Conservation (phyloP, 2,329 filamentous ascomycete species). For the Colletotrichum lini region DNA sequence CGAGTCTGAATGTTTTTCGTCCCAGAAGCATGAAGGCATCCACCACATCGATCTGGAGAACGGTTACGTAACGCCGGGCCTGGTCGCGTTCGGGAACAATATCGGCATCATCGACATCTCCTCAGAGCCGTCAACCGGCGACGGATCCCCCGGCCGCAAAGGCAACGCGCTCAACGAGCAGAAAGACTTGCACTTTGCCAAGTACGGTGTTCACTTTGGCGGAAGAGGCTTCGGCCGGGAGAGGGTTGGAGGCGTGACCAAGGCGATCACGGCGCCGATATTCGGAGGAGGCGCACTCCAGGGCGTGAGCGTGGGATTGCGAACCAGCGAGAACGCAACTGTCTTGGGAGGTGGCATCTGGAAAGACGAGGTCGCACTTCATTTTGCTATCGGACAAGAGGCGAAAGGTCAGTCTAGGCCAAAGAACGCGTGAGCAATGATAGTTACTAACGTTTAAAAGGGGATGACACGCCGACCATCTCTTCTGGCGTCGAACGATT, state of each 20-base stretch:
- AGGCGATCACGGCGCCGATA: constrained; percentile 56
- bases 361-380: constrained; percentile 58
- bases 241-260: constrained; percentile 60
- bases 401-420: constrained; percentile 44
- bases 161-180: constrained; percentile 44
- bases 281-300: constrained; percentile 48
- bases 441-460: not conserved
- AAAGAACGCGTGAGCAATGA: not conserved
- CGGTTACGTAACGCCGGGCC: constrained; percentile 62
- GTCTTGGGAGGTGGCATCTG: constrained; percentile 58
- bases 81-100: constrained; percentile 62
- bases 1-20: not conserved
- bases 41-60: constrained; percentile 55
- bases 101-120: constrained; percentile 67
- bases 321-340: constrained; percentile 53
- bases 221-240: constrained; percentile 57
- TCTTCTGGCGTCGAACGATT: constrained; percentile 16
- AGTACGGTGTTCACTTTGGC: constrained; percentile 57
- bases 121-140: constrained; percentile 59
- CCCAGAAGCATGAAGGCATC: not conserved
- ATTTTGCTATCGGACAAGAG: constrained; percentile 55
- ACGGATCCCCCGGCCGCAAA: constrained; percentile 57
- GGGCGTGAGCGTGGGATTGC: constrained; percentile 59
- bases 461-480: constrained; percentile 27
- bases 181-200: constrained; percentile 53